phyloP scores from a whole-genome alignment of 345 rosid species.

The Lenwebbia sp. region DNA sequence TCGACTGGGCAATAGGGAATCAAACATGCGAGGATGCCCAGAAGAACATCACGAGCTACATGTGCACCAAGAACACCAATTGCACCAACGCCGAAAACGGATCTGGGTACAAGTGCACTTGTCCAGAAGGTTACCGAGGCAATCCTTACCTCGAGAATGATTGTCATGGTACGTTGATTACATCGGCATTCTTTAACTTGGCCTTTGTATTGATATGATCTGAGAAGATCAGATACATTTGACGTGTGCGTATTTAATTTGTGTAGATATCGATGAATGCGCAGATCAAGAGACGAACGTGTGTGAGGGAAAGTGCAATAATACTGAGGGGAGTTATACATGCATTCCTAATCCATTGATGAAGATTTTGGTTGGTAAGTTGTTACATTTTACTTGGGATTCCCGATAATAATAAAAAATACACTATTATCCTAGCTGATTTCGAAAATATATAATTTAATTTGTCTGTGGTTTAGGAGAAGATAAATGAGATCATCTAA shows the following conservation, averaged over 20 bases:
- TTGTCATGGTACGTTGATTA: not conserved
- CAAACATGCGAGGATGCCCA: not conserved
- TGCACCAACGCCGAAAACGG: not conserved
- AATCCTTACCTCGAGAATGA: constrained; percentile 5
- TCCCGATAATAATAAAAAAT: too few species aligned
- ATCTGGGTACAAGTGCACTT: constrained; percentile 9
- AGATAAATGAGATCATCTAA: too few species aligned
- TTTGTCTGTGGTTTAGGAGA: not conserved
- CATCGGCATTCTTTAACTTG: not conserved
- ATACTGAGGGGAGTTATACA: not conserved
- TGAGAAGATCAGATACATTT: not conserved
- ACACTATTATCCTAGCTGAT: too few species aligned
- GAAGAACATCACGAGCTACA: not conserved
- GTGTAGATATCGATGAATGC: not conserved
- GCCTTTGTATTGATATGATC: too few species aligned
- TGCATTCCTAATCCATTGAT: not conserved
- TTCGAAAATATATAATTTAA: too few species aligned
- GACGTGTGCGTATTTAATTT: not conserved
- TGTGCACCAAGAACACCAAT: not conserved
- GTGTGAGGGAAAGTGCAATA: not conserved
- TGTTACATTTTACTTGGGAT: not conserved
- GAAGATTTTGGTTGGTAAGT: not conserved
- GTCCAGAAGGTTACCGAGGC: constrained; percentile 6
- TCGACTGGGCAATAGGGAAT: constrained; percentile 17
- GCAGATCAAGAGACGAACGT: not conserved